Conservation (phyloP, 176 grass and related monocot genomes). For the Leersia perrieri region DNA sequence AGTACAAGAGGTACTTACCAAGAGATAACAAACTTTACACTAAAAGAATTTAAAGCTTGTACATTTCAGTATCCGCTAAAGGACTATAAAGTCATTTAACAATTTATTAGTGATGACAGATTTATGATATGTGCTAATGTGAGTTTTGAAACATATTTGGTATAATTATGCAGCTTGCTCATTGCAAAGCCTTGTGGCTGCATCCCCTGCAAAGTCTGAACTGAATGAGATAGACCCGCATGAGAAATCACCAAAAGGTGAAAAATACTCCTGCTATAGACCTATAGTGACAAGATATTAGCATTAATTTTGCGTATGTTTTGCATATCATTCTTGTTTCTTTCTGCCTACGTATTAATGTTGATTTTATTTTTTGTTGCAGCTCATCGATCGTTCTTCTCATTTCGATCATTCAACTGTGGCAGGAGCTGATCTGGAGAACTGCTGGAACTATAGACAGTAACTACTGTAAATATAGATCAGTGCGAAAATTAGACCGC, state of each 20-base stretch:
- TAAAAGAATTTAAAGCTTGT: too few species aligned
- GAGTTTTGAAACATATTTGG: background rate
- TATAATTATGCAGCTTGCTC: conserved; percentile 14
- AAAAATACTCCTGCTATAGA: background rate
- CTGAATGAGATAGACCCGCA: conserved; percentile 30
- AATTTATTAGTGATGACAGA: background rate
- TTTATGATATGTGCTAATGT: background rate
- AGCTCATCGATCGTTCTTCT: conserved; percentile 50
- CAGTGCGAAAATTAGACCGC: background rate
- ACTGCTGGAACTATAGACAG: background rate
- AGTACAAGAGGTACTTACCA: too few species aligned
- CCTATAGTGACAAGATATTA: background rate
- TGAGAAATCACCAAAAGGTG: conserved; percentile 41
- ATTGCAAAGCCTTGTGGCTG: conserved; percentile 37
- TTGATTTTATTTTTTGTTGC: background rate
- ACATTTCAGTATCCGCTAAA: too few species aligned
- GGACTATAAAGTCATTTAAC: too few species aligned
- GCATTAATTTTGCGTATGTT: background rate
- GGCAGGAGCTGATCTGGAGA: conserved; percentile 12
- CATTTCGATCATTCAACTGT: conserved; percentile 41
- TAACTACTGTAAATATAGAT: background rate
- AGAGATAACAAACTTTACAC: too few species aligned
- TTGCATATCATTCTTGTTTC: background rate
- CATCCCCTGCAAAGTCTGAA: conserved; percentile 44
- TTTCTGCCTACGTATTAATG: background rate